Evolutionary conservation across 192 early-diverging fungal genomes (phyloP), one percentile per base, ranked within the genome.

Genomic region (Entomortierella parvispora): DNA sequence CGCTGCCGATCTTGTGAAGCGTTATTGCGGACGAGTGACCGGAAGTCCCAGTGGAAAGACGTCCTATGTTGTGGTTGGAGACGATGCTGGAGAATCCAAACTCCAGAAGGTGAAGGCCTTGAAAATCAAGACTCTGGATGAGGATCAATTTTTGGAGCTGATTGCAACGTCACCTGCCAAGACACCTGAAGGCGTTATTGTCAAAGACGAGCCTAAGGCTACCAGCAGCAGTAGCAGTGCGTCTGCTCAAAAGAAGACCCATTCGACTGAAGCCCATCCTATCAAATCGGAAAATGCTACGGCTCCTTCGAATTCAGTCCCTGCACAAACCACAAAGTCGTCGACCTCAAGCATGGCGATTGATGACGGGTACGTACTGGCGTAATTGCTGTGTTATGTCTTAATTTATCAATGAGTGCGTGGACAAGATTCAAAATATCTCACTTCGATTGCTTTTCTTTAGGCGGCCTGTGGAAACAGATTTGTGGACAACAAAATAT

Each of bases 401-500:
- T 44, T 11, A 11, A 44, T 8, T 44, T 11, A 8, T 17, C 43
- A 44, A 11, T 8, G 43, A 29, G 31, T 53, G 23, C 51, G 17
- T 22, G 22, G 6, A n/a, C n/a, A n/a, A n/a, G n/a, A n/a, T n/a
- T n/a, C n/a, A n/a, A n/a, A n/a, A 18, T 2, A 10, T 34, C 14
- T 32, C 6, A n/a, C 54, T 32, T 17, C 1, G 28, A 12, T 31
- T n/a, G 26, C 34, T 50, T 18, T 37, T 15, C 8, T 8, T 23
- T 14, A 14, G 0, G 58, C 68, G 74, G 6, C 53, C 65, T 14
- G 25, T 43, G 2, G 44, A 77, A 42, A 51, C 60, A 47, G 74
- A 88, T 55, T 78, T 98, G 25, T 99, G 98, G 98, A 95, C 95
- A 0, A 94, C 95, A 34, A 99, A 97, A 80, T 97, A 97, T 83